These are phyloP conservation scores for Copromyces sp. DNA, from an alignment of 495 filamentous ascomycete genomes.

Conservation along the genomic window DNA sequence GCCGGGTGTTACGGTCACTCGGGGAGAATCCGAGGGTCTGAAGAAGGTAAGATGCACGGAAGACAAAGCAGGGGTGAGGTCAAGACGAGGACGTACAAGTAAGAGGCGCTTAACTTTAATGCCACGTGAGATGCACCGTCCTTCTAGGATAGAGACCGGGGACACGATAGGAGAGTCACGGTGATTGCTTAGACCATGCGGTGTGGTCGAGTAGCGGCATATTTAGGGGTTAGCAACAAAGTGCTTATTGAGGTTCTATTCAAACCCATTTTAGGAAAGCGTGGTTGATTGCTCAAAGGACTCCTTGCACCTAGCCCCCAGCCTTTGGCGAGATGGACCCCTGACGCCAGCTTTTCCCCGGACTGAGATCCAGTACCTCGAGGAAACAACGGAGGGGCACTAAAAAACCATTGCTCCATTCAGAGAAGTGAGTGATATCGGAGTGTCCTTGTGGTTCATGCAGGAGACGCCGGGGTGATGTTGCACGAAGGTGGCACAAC, in stretches of 20 bases:
- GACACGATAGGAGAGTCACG: background rate
- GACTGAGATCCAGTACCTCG: background rate
- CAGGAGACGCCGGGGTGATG: background rate
- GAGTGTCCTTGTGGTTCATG: background rate
- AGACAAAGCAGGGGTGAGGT: background rate
- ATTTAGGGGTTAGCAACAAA: background rate
- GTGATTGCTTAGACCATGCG: background rate
- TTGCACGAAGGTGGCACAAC: background rate
- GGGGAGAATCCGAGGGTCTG: background rate
- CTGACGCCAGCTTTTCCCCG: background rate
- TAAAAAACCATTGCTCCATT: background rate
- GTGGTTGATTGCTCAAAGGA: background rate
- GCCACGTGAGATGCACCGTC: background rate
- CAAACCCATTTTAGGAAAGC: constrained; percentile 21
- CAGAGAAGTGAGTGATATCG: background rate
- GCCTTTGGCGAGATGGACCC: background rate
- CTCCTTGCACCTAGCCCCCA: background rate
- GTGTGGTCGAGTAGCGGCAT: background rate
- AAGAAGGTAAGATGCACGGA: background rate
- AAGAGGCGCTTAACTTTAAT: background rate
- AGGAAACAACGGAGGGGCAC: background rate
- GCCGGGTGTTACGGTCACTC: background rate
- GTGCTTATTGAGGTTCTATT: constrained; percentile 26
- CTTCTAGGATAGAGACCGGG: background rate
- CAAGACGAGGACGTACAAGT: background rate